phyloP scores from a whole-genome alignment of 2,329 filamentous ascomycete species.

The Basipetospora chlamydospora region DNA sequence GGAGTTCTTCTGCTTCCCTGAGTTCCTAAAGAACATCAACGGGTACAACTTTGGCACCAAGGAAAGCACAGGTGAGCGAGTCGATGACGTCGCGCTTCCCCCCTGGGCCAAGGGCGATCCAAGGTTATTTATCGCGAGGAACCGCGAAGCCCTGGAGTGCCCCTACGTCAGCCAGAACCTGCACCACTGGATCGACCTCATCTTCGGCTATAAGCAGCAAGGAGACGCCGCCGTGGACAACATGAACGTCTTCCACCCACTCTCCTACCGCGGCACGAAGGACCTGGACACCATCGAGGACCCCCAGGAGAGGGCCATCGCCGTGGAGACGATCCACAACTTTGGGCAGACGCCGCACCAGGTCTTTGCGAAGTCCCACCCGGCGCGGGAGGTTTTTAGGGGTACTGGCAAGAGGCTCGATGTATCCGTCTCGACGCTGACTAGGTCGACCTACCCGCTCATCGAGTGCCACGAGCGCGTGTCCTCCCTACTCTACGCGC shows the following conservation, averaged over 20 bases:
- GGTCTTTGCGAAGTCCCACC: conserved; percentile 73
- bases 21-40: conserved; percentile 90
- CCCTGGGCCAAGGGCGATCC: conserved; percentile 96
- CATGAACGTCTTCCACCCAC: conserved; percentile 88
- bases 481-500: conserved; percentile 60
- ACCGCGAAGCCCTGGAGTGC: conserved; percentile 89
- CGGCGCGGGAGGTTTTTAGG: conserved; percentile 53
- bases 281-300: conserved; percentile 86
- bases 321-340: conserved; percentile 94
- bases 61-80: conserved; percentile 63
- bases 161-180: conserved; percentile 80
- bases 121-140: conserved; percentile 86
- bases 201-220: conserved; percentile 88
- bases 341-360: conserved; percentile 97
- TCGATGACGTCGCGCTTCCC: conserved; percentile 79
- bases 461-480: conserved; percentile 67
- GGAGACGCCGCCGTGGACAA: conserved; percentile 85
- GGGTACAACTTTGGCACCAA: conserved; percentile 83
- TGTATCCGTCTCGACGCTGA: conserved; percentile 59
- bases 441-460: conserved; percentile 63
- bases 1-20: conserved; percentile 93
- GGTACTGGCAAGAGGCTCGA: conserved; percentile 60
- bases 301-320: conserved; percentile 70
- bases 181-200: conserved; percentile 88
- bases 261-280: conserved; percentile 88